Evolutionary conservation across 805 yeast species (phyloP), one percentile per base, ranked within the genome.

Genomic region (Diddensiella santjacobensis): DNA sequence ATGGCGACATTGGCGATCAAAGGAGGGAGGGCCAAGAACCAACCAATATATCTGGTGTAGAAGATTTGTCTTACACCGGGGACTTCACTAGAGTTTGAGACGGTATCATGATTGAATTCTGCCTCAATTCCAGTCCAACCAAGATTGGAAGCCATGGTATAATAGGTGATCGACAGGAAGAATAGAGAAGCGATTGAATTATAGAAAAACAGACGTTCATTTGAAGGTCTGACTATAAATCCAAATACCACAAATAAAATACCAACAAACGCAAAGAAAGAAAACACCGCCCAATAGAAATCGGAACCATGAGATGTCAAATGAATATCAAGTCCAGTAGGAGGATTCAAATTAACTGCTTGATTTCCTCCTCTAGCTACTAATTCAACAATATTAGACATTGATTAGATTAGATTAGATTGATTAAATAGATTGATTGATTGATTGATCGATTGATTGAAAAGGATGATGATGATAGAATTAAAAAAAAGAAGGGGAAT

Each of bases 271-370:
- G 58, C 43, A 56, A 79, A 74, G 33, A 78, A 45, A 3, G 77
- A 62, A 58, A 81, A 80, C 11, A 69, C 81, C 1, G 86, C 75
- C 85, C 85, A 81, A 54, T 77, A 70, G 85, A 84, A 81, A 61
- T 77, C 78, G 5, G 84, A 79, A 61, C 87, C 86, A 57, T 75
- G 78, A 11, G 60, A 52, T 10, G 84, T 80, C 29, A 81, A 51
- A 47, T 73, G 74, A 59, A 79, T 72, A 53, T 78, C 83, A 44
- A 72, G 64, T 17, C 62, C 65, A 3, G 67, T 52, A 41, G 73
- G 66, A 5, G 77, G 75, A 55, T 79, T 79, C 45, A 73, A 56
- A 4, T 54, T 47, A 17, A 75, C 58, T 36, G 71, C 62, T 26
- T 51, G 36, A 40, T 58, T 58, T 2, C 58, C 56, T 15, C 48